phyloP scores from a whole-genome alignment of 1,284 basidiomycete genomes.

The Ganoderma meredithae region DNA sequence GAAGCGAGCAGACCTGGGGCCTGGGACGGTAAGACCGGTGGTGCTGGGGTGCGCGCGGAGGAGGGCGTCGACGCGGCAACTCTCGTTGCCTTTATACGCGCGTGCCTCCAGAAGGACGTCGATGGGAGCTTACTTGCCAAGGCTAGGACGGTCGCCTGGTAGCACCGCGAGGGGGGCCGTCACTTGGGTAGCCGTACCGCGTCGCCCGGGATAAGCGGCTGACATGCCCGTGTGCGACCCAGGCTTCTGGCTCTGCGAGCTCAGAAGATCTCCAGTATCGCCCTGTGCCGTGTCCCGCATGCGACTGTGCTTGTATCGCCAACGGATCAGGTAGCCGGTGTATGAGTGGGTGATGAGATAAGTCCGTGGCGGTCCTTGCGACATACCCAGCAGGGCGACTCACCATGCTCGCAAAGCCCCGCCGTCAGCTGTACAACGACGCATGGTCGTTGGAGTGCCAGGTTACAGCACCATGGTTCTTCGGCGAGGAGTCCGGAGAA shows the following conservation, averaged over 20 bases:
- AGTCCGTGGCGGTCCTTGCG: not conserved
- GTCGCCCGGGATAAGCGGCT: not conserved
- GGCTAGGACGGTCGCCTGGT: not conserved
- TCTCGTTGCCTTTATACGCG: not conserved
- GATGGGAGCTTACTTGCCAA: not conserved
- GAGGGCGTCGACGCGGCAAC: not conserved
- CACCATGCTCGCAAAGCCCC: constrained; percentile 14
- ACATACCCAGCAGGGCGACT: not conserved
- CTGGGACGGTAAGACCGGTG: not conserved
- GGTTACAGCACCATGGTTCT: not conserved
- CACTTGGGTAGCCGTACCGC: constrained; percentile 1
- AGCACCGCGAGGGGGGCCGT: not conserved
- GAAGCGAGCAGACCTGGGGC: not conserved
- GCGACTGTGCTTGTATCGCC: not conserved
- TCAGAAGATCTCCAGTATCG: constrained; percentile 2
- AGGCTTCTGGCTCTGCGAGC: not conserved
- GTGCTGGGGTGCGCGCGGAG: not conserved
- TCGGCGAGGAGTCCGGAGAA: not conserved
- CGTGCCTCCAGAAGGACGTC: not conserved
- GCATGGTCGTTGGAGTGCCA: not conserved
- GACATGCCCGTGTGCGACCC: not conserved
- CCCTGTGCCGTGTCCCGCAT: not conserved
- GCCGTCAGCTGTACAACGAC: constrained; percentile 19
- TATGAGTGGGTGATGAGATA: constrained; percentile 3
- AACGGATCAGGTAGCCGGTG: not conserved